Evolutionary conservation across 352 stramenopile species (phyloP).

Genomic region (Globisporangium nunn): DNA sequence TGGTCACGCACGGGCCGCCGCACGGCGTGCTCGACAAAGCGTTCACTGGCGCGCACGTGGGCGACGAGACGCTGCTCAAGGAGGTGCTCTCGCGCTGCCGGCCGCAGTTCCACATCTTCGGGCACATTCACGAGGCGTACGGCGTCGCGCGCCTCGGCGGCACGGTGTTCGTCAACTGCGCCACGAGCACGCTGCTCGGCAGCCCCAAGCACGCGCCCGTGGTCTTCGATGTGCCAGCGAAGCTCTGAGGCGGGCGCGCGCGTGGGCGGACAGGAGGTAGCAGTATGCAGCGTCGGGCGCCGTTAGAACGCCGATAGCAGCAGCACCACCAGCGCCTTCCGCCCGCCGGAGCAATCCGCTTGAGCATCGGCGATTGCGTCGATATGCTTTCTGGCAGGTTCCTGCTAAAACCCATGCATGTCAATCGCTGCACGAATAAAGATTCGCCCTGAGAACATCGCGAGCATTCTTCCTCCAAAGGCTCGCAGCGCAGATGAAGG

Average conservation of each 20-base stretch:
- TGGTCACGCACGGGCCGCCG: slow-evolving; percentile 87
- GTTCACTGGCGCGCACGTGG: slow-evolving; percentile 50
- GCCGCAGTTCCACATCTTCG: slow-evolving; percentile 86
- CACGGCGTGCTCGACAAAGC: slow-evolving; percentile 80
- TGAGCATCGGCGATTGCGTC: too few species aligned
- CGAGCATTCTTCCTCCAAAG: too few species aligned
- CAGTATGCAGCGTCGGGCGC: background rate
- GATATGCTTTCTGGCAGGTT: too few species aligned
- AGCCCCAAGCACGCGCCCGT: slow-evolving; percentile 55
- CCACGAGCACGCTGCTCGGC: slow-evolving; percentile 61
- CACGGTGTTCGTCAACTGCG: slow-evolving; percentile 88
- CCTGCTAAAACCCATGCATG: too few species aligned
- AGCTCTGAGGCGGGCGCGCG: slow-evolving; percentile 23
- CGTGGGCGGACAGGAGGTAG: background rate
- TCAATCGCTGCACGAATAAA: too few species aligned
- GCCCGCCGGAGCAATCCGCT: too few species aligned
- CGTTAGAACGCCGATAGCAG: background rate
- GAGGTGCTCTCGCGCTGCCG: slow-evolving; percentile 74
- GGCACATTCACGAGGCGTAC: slow-evolving; percentile 90
- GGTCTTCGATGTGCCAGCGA: slow-evolving; percentile 68
- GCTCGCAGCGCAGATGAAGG: background rate
- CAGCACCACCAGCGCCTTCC: too few species aligned
- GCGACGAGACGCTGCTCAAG: slow-evolving; percentile 75
- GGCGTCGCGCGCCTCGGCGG: slow-evolving; percentile 63
- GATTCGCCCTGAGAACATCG: too few species aligned